Evolutionary conservation across 768 basidiomycete genomes (phyloP).

Genomic region (Suillus spraguei): DNA sequence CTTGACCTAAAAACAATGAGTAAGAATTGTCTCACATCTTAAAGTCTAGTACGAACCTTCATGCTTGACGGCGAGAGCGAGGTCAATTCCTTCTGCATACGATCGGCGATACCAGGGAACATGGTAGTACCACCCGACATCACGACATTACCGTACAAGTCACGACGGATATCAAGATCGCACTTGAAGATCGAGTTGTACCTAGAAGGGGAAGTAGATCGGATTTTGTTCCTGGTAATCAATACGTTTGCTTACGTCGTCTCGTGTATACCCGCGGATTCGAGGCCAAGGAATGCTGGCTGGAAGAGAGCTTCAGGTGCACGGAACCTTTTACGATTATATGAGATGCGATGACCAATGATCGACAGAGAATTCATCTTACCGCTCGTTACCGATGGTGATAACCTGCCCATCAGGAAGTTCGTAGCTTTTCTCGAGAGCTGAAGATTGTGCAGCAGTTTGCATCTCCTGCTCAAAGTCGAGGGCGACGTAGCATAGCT

Average conservation of each 20-base stretch:
- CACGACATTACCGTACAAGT: conserved; percentile 38
- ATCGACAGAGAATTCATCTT: conserved; percentile 14
- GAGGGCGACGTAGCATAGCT: conserved; percentile 91
- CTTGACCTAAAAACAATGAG: conserved; percentile 58
- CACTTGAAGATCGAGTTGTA: conserved; percentile 67
- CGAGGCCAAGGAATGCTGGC: conserved; percentile 63
- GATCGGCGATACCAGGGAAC: conserved; percentile 96
- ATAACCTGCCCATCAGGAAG: conserved; percentile 94
- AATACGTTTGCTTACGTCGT: conserved; percentile 45
- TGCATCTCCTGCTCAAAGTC: conserved; percentile 95
- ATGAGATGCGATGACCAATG: conserved; percentile 6
- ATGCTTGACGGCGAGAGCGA: conserved; percentile 79
- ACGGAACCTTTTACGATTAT: conserved; percentile 45
- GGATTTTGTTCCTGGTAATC: background rate
- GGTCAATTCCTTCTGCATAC: conserved; percentile 94
- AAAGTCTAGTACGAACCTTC: conserved; percentile 55
- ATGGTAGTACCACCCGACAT: conserved; percentile 87
- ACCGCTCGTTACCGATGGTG: conserved; percentile 75
- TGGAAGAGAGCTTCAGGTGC: conserved; percentile 61
- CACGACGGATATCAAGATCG: conserved; percentile 64
- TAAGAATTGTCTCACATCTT: background rate
- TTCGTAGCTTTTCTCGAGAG: conserved; percentile 93
- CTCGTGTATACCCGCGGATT: conserved; percentile 84
- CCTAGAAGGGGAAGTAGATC: conserved; percentile 25
- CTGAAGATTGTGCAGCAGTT: conserved; percentile 86